Conservation (phyloP, 345 rosid genomes). For the Gossypium stocksii region DNA sequence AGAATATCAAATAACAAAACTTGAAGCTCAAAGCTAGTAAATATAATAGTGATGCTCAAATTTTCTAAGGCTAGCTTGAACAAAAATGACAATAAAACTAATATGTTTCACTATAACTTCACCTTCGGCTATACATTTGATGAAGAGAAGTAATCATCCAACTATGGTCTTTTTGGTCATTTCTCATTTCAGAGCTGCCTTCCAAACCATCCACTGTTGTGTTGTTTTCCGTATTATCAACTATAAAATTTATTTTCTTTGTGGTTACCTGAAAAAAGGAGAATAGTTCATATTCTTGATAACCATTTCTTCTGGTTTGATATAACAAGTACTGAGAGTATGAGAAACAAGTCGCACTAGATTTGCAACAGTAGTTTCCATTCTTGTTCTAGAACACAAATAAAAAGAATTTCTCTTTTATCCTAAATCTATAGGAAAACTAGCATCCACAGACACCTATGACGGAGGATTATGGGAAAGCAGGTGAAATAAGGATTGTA, state of each 20-base stretch:
- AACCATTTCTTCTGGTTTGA: background rate
- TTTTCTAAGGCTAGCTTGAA: slow-evolving; percentile 2
- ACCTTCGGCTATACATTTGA: slow-evolving; percentile 96
- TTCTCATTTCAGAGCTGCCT: slow-evolving; percentile 37
- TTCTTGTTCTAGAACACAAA: background rate
- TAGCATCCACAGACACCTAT: background rate
- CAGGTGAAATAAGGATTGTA: background rate
- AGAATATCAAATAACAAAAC: background rate
- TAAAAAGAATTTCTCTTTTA: background rate
- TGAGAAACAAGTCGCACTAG: background rate
- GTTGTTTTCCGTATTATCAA: slow-evolving; percentile 50
- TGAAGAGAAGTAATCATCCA: slow-evolving; percentile 87
- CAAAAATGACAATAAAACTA: background rate
- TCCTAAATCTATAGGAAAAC: background rate
- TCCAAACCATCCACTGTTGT: slow-evolving; percentile 36
- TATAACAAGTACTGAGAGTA: background rate
- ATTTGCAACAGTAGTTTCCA: background rate
- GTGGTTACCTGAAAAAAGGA: slow-evolving; percentile 66
- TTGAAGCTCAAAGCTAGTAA: background rate
- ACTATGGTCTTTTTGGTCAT: slow-evolving; percentile 74
- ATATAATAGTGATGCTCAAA: background rate
- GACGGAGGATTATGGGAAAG: background rate
- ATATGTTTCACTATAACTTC: slow-evolving; percentile 14
- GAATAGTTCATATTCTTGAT: background rate
- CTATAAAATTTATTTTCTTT: slow-evolving; percentile 85